These are phyloP conservation scores for Fusarium sp. DNA, from an alignment of 2,329 filamentous ascomycete species.

Conservation along the genomic window DNA sequence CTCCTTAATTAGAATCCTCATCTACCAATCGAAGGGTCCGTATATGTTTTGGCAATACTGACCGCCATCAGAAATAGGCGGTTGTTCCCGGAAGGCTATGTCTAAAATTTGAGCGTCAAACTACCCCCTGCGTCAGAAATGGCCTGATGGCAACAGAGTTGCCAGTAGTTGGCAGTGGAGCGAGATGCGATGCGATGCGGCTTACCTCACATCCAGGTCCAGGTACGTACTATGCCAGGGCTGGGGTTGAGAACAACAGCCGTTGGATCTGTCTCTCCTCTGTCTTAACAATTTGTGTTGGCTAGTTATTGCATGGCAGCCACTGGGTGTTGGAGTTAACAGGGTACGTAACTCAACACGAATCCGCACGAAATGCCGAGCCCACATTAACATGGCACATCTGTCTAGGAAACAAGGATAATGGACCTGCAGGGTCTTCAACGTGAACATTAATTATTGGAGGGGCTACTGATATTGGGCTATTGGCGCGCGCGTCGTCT, in stretches of 20 bases:
- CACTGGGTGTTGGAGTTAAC: background rate
- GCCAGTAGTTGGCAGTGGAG: slow-evolving; percentile 37
- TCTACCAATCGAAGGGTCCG: slow-evolving; percentile 8
- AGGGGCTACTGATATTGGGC: background rate
- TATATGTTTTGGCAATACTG: slow-evolving; percentile 21
- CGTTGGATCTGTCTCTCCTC: slow-evolving; percentile 9
- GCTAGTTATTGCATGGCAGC: slow-evolving; percentile 13
- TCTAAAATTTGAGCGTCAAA: slow-evolving; percentile 26
- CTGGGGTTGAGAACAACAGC: background rate
- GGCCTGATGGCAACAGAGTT: slow-evolving; percentile 42
- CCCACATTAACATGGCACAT: slow-evolving; percentile 21
- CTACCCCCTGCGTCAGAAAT: slow-evolving; percentile 44
- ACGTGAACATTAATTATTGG: slow-evolving; percentile 26
- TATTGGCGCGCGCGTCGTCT: slow-evolving; percentile 30
- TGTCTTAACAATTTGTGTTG: slow-evolving; percentile 13
- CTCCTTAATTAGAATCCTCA: slow-evolving; percentile 29
- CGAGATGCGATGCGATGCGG: slow-evolving; percentile 37
- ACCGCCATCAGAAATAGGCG: slow-evolving; percentile 31
- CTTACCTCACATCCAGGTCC: slow-evolving; percentile 9
- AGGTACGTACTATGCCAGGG: slow-evolving; percentile 3
- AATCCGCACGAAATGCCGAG: slow-evolving; percentile 9
- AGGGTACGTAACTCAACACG: slow-evolving; percentile 1
- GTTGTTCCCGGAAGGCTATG: slow-evolving; percentile 28
- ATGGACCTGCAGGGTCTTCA: slow-evolving; percentile 25
- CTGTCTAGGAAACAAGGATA: slow-evolving; percentile 5